Percentiles rank a stretch among this genome's conserved stretches.
Conservation (phyloP, 108 stramenopile species). For the Thalassiosira profunda region DNA sequence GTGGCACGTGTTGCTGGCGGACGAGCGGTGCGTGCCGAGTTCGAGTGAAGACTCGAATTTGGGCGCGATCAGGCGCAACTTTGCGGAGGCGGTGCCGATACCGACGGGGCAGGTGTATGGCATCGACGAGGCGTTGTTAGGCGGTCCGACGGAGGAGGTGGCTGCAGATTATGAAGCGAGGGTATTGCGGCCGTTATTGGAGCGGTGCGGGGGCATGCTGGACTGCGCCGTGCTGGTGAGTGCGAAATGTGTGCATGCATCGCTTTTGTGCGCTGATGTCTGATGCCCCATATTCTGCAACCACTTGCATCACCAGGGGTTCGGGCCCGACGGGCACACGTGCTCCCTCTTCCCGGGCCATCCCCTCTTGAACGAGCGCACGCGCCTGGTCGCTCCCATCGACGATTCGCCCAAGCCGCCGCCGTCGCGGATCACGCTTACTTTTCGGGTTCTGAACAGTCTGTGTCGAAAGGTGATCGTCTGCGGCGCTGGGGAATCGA, state of each 20-base stretch:
- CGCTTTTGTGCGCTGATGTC: too few relatives aligned
- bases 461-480: conserved; percentile 74
- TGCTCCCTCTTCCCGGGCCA: conserved; percentile 95
- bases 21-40: conserved; percentile 93
- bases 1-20: conserved; percentile 93
- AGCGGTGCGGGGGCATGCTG: conserved; percentile 47
- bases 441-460: conserved; percentile 80
- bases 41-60: conserved; percentile 88
- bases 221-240: conserved; percentile 94
- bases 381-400: conserved; percentile 77
- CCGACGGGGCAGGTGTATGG: conserved; percentile 75
- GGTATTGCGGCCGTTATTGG: conserved; percentile 31
- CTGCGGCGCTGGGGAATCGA: conserved; percentile 80
- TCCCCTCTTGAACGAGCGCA: conserved; percentile 67
- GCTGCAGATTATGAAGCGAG: conserved; percentile 68
- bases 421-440: conserved; percentile 92
- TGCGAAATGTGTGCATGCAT: too few relatives aligned
- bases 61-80: conserved; percentile 48
- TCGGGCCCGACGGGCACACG: conserved; percentile 98
- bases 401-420: conserved; percentile 98
- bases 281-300: too few relatives aligned
- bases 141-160: conserved; percentile 44
- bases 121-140: conserved; percentile 58
- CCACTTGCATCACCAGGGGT: too few relatives aligned
- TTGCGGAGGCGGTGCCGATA: conserved; percentile 55